A percentile compares a stretch with the other conserved stretches of the same genome.
Evolutionary conservation across 768 basidiomycete species (phyloP).

Genomic region (Macrolepiota fuliginosa): DNA sequence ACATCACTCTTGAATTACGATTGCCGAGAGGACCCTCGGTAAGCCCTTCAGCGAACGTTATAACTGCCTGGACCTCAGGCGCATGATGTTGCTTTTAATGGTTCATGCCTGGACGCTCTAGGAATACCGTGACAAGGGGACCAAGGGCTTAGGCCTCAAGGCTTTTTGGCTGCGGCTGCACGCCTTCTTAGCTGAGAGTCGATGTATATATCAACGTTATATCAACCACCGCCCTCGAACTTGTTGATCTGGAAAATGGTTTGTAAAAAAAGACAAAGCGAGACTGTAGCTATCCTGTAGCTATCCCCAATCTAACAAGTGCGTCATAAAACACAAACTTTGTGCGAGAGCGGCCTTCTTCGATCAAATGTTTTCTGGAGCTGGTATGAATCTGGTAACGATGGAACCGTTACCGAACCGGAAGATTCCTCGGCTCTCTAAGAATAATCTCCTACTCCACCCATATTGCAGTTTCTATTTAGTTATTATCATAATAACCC

Average conservation of each 20-base stretch:
- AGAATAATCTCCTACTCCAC: neutral
- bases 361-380: too few relatives aligned
- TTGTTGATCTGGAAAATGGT: neutral
- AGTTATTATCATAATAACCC: too few relatives aligned
- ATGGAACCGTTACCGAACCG: neutral
- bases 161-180: neutral
- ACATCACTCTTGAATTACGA: neutral
- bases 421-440: neutral
- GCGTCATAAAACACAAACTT: too few relatives aligned
- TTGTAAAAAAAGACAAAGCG: neutral
- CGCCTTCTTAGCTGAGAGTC: neutral
- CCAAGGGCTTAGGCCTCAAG: neutral
- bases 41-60: too few relatives aligned
- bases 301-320: too few relatives aligned
- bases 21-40: conserved; percentile 3
- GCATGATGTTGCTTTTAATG: neutral
- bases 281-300: too few relatives aligned
- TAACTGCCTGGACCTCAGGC: neutral
- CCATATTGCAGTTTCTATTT: neutral
- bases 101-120: neutral
- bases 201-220: too few relatives aligned
- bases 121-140: neutral
- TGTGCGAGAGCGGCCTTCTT: too few relatives aligned
- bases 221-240: neutral
- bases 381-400: neutral